These are phyloP conservation scores for Mycena vulgaris DNA, from an alignment of 768 basidiomycete species.

Conservation along the genomic window DNA sequence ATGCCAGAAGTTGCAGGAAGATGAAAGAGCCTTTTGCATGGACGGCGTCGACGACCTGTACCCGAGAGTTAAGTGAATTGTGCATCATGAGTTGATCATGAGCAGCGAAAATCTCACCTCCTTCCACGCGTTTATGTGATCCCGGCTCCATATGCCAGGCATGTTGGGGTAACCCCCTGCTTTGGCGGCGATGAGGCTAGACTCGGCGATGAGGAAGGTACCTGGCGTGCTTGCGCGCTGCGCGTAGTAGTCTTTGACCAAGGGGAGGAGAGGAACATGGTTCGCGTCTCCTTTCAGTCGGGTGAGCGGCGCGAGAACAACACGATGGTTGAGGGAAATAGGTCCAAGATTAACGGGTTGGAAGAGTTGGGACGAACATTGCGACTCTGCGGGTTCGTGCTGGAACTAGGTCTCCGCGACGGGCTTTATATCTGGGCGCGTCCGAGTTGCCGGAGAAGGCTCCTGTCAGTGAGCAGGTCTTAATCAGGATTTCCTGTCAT, in stretches of 20 bases:
- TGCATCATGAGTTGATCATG: neutral
- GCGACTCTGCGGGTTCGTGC: too few species aligned
- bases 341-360: constrained; percentile 50
- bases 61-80: neutral
- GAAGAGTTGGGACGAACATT: constrained; percentile 48
- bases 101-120: constrained; percentile 50
- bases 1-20: constrained; percentile 67
- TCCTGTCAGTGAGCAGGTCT: too few species aligned
- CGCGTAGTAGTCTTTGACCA: constrained; percentile 54
- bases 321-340: constrained; percentile 50
- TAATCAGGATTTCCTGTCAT: too few species aligned
- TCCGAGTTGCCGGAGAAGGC: too few species aligned
- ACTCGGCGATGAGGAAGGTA: constrained; percentile 63
- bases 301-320: constrained; percentile 56
- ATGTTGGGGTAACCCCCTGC: constrained; percentile 51
- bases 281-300: constrained; percentile 45
- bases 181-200: constrained; percentile 52
- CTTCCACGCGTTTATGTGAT: constrained; percentile 71
- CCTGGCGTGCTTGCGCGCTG: constrained; percentile 56
- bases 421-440: too few species aligned
- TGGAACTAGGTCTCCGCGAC: too few species aligned
- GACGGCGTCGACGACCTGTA: constrained; percentile 56
- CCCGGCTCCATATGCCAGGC: constrained; percentile 66
- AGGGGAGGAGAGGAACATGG: constrained; percentile 47
- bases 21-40: constrained; percentile 60